Evolutionary conservation across 2,329 filamentous ascomycete species (phyloP).

Genomic region (Nigrograna mackinnonii): DNA sequence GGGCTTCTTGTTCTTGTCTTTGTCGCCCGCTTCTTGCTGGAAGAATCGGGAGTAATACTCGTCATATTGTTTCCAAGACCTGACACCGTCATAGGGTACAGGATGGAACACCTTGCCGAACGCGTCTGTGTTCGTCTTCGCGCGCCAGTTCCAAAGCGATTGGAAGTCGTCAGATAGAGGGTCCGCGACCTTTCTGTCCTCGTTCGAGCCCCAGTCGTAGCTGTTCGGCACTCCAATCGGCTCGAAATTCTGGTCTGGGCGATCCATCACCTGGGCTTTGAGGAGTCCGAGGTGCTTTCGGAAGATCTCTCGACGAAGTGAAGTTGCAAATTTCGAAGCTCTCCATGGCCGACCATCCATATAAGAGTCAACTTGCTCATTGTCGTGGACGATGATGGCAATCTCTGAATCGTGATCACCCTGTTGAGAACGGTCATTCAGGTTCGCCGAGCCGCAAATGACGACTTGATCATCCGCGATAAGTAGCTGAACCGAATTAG

Average conservation of each 20-base stretch:
- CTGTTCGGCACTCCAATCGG: slow-evolving; percentile 60
- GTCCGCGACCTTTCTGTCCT: slow-evolving; percentile 67
- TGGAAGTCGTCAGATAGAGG: slow-evolving; percentile 72
- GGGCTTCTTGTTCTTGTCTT: slow-evolving; percentile 45
- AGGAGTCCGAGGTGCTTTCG: slow-evolving; percentile 89
- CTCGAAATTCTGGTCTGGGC: slow-evolving; percentile 59
- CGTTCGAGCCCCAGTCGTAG: slow-evolving; percentile 52
- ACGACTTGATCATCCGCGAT: slow-evolving; percentile 83
- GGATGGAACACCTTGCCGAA: slow-evolving; percentile 83
- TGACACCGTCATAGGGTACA: slow-evolving; percentile 70
- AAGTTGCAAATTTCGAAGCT: slow-evolving; percentile 76
- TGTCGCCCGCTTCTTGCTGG: slow-evolving; percentile 46
- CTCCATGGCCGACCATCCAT: slow-evolving; percentile 76
- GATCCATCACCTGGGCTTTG: slow-evolving; percentile 70
- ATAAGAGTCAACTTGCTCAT: slow-evolving; percentile 66
- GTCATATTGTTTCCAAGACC: slow-evolving; percentile 74
- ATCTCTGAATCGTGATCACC: slow-evolving; percentile 87
- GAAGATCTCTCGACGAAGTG: slow-evolving; percentile 83
- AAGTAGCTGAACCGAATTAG: slow-evolving; percentile 54
- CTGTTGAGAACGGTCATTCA: slow-evolving; percentile 76
- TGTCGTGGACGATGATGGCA: slow-evolving; percentile 85
- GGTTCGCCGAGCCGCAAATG: slow-evolving; percentile 77
- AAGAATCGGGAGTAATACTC: slow-evolving; percentile 72
- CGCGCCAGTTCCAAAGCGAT: slow-evolving; percentile 72
- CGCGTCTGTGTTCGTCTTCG: slow-evolving; percentile 76